Evolutionary conservation across 2,329 filamentous ascomycete species (phyloP).

Genomic region (Penicillium sp.): DNA sequence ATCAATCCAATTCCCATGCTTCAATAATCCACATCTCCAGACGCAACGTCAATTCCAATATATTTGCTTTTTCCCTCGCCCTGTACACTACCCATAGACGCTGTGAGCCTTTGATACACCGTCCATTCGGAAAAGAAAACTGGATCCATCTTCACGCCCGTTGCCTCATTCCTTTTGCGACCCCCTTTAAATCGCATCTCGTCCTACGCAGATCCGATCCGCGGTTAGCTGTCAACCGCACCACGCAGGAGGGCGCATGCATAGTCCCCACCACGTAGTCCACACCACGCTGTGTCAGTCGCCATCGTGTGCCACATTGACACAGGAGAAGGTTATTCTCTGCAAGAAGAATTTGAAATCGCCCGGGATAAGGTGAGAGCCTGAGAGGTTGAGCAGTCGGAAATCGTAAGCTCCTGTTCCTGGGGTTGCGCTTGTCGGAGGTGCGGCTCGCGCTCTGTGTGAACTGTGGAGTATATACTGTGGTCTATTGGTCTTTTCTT

Average conservation of each 20-base stretch:
- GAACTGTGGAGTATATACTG: neutral
- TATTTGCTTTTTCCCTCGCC: neutral
- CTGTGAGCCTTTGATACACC: neutral
- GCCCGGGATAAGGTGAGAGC: neutral
- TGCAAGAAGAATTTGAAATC: neutral
- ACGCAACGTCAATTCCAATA: neutral
- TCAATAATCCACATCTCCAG: neutral
- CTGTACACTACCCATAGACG: too few species aligned
- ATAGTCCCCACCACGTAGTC: conserved; percentile 11
- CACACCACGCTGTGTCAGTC: conserved; percentile 8
- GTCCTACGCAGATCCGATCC: neutral
- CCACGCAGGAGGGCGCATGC: conserved; percentile 7
- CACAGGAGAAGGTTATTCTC: conserved; percentile 12
- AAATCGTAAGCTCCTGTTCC: neutral
- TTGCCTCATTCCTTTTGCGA: neutral
- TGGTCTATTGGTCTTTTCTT: neutral
- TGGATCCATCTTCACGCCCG: neutral
- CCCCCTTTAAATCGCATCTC: neutral
- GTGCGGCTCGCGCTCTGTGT: neutral
- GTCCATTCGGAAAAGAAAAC: neutral
- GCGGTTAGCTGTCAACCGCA: conserved; percentile 14
- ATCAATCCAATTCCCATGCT: neutral
- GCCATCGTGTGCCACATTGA: conserved; percentile 11
- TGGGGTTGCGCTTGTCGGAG: neutral
- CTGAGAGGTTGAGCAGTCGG: neutral